A percentile compares a stretch with the other conserved stretches of the same genome.
Evolutionary conservation across 352 stramenopile species (phyloP).

Genomic region (Thraustochytrium sp.): DNA sequence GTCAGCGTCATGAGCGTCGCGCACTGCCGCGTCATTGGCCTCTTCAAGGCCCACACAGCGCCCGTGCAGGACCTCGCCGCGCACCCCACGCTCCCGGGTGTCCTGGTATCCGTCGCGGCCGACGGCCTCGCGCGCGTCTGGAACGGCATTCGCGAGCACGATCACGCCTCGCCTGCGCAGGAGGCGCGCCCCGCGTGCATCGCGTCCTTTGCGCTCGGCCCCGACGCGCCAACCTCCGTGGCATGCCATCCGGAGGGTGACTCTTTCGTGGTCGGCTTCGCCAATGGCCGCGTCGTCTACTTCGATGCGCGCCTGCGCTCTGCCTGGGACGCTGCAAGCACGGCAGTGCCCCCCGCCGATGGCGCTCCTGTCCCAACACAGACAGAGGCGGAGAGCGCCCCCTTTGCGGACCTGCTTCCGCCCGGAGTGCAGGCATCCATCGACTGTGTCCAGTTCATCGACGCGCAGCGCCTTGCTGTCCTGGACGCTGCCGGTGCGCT

Average conservation of each 20-base stretch:
- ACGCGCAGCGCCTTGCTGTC: not conserved
- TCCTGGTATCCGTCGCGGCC: not conserved
- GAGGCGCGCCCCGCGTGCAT: not conserved
- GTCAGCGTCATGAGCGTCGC: constrained; percentile 31
- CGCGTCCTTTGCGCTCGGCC: not conserved
- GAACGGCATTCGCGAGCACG: not conserved
- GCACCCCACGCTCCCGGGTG: not conserved
- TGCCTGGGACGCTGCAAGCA: not conserved
- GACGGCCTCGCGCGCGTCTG: constrained; percentile 8
- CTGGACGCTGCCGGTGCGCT: not conserved
- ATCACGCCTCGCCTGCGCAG: not conserved
- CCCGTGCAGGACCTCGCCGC: not conserved
- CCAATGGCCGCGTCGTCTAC: not conserved
- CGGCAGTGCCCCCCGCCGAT: no score
- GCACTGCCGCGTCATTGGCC: not conserved
- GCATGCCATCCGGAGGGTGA: not conserved
- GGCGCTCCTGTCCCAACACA: no score
- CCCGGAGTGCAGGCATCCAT: not conserved
- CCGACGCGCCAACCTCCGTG: not conserved
- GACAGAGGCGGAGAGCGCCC: not conserved
- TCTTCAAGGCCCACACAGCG: constrained; percentile 1
- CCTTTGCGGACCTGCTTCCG: not conserved
- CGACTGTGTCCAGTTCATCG: not conserved
- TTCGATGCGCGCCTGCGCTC: not conserved
- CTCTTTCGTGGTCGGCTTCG: not conserved